These are phyloP conservation scores for Penicillium pancosmium DNA, from an alignment of 495 filamentous ascomycete genomes.

Conservation along the genomic window DNA sequence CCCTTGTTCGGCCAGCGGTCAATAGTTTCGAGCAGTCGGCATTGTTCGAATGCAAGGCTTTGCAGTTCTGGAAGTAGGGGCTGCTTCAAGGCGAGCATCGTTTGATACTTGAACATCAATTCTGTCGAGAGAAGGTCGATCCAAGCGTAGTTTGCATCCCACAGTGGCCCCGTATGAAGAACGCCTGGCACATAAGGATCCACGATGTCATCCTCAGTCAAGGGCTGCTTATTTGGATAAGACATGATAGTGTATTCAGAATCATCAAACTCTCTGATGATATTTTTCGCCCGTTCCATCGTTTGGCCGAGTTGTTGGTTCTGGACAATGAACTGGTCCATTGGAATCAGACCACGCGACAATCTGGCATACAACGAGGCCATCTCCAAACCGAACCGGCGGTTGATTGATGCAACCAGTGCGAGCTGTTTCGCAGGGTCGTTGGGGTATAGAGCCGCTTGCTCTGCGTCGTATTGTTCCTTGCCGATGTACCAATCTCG, in stretches of 20 bases:
- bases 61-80: conserved; percentile 56
- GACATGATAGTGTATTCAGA: conserved; percentile 59
- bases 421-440: conserved; percentile 68
- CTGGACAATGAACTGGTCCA: conserved; percentile 65
- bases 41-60: conserved; percentile 66
- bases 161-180: conserved; percentile 69
- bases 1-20: conserved; percentile 71
- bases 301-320: conserved; percentile 57
- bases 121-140: conserved; percentile 78
- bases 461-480: conserved; percentile 62
- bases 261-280: conserved; percentile 63
- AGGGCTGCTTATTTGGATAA: conserved; percentile 52
- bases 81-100: conserved; percentile 53
- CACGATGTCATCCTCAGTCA: conserved; percentile 66
- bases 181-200: conserved; percentile 69
- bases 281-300: conserved; percentile 57
- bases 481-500: conserved; percentile 78
- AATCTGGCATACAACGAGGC: conserved; percentile 73
- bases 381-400: conserved; percentile 80
- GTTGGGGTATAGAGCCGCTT: conserved; percentile 60
- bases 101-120: conserved; percentile 79
- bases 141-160: conserved; percentile 70
- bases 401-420: conserved; percentile 62
- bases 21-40: conserved; percentile 76
- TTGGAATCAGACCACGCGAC: conserved; percentile 61